Evolutionary conservation across 2,329 filamentous ascomycete genomes (phyloP).

Genomic region (Nigrospora oryzae): DNA sequence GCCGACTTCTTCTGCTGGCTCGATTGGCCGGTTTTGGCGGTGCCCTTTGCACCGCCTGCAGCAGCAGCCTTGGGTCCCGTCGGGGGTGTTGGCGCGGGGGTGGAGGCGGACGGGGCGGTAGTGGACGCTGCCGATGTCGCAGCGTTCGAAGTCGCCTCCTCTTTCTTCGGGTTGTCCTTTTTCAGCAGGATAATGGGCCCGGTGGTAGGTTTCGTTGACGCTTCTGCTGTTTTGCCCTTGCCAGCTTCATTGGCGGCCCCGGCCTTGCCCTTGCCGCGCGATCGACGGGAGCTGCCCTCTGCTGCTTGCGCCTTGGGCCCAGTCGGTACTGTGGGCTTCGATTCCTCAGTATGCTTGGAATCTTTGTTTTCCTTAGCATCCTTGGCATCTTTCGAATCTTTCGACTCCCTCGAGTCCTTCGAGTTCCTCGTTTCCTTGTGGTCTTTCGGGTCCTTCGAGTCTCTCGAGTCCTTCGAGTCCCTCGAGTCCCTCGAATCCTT

Average conservation of each 20-base stretch:
- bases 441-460: conserved; percentile 7
- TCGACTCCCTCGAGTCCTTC: conserved; percentile 7
- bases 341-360: conserved; percentile 10
- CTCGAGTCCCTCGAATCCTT: conserved; percentile 7
- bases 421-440: conserved; percentile 5
- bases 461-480: conserved; percentile 11
- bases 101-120: conserved; percentile 14
- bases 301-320: conserved; percentile 16
- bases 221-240: conserved; percentile 16
- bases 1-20: conserved; percentile 22
- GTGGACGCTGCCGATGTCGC: conserved; percentile 10
- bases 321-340: conserved; percentile 13
- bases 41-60: conserved; percentile 6
- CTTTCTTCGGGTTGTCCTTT: conserved; percentile 18
- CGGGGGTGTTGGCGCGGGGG: conserved; percentile 20
- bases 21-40: conserved; percentile 10
- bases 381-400: conserved; percentile 8
- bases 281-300: conserved; percentile 22
- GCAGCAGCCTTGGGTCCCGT: conserved; percentile 17
- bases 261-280: conserved; percentile 27
- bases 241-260: conserved; percentile 15
- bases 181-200: conserved; percentile 18
- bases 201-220: conserved; percentile 11
- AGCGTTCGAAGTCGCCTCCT: conserved; percentile 13
- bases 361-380: conserved; percentile 3